Base-by-base conservation (phyloP, 2,329 filamentous ascomycete species). In the Leptographium procerum region DNA sequence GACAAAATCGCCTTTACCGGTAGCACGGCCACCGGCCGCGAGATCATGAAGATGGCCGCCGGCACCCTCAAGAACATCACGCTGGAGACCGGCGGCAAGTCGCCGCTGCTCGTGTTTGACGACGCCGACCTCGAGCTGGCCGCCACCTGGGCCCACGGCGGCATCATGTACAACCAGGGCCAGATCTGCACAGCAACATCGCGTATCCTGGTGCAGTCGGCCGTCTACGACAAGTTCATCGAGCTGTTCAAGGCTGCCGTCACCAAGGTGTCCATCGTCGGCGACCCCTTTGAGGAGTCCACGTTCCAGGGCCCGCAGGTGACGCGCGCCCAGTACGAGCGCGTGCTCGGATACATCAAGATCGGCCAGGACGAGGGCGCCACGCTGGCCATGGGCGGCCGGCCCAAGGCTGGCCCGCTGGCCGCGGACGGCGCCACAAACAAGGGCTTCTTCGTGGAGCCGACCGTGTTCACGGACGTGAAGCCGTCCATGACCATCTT, bases 1-100 rank as follows among this genome's bases (percentile, higher is more conserved):
- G 82, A 87, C 69, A 89, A 88, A 73, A 75, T 89, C 59, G 85
- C 85, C 4, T 89, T 89, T 64, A 89, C 86, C 0, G 87, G 86
- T 58, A 85, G 80, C 57, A 89, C 86, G 1, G 75, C 75, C 9
- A 89, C 85, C 1, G 86, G 83, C 33, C 80, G 81, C 61, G 78
- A 85, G 65, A 87, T 89, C 62, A 88, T 89, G 85, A 87, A 86
- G 68, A 78, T 82, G 73, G 85, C 86, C 1, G 75, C 82, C 2
- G 72, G 77, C 0, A 87, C 75, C 54, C 72, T 80, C 70, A 84
- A 83, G 71, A 83, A 82, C 68, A 80, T 83, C 61, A 83, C 80
- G 3, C 73, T 83, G 22, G 81, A 84, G 69, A 80, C 80, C n/a
- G 82, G 82, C 53, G 82, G 82, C 62, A 85, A 85, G 69, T 80